phyloP scores from a whole-genome alignment of 2,329 filamentous ascomycete species.

The Stylonectria norvegica region DNA sequence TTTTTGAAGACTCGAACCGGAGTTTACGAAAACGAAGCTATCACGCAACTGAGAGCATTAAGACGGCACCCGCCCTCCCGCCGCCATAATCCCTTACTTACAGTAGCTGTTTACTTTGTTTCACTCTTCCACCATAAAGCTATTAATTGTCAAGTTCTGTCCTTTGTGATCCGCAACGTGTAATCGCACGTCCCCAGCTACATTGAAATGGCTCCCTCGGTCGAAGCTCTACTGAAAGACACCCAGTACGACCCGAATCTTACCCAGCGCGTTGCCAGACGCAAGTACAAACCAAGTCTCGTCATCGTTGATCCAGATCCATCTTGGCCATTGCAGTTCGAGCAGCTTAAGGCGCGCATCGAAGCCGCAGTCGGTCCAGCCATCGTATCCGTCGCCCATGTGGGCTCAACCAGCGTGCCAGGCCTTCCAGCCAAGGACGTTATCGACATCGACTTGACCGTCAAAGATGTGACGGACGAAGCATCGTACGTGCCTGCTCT shows the following conservation, averaged over 20 bases:
- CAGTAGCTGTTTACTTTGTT: no score
- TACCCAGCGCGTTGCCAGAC: conserved; percentile 25
- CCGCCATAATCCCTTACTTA: no score
- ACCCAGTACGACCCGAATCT: conserved; percentile 18
- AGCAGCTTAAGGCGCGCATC: conserved; percentile 32
- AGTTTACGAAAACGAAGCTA: no score
- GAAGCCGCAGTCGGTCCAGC: conserved; percentile 33
- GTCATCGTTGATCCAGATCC: conserved; percentile 37
- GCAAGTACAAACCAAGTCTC: conserved; percentile 21
- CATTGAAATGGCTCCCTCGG: conserved; percentile 22
- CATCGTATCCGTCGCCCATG: conserved; percentile 40
- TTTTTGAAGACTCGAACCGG: no score
- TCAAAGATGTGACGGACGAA: conserved; percentile 40
- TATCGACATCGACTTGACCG: conserved; percentile 50
- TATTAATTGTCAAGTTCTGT: no score
- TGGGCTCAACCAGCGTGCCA: conserved; percentile 50
- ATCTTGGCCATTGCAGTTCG: conserved; percentile 35
- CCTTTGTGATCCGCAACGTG: no score
- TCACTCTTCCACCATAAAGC: no score
- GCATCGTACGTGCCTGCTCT: conserved; percentile 40
- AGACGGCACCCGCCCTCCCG: no score
- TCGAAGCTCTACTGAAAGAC: conserved; percentile 27
- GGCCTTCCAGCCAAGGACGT: conserved; percentile 48
- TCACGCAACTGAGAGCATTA: no score
- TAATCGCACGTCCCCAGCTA: no score